Conservation (phyloP, 2,329 filamentous ascomycete genomes). For the Sclerotinia glacialis region DNA sequence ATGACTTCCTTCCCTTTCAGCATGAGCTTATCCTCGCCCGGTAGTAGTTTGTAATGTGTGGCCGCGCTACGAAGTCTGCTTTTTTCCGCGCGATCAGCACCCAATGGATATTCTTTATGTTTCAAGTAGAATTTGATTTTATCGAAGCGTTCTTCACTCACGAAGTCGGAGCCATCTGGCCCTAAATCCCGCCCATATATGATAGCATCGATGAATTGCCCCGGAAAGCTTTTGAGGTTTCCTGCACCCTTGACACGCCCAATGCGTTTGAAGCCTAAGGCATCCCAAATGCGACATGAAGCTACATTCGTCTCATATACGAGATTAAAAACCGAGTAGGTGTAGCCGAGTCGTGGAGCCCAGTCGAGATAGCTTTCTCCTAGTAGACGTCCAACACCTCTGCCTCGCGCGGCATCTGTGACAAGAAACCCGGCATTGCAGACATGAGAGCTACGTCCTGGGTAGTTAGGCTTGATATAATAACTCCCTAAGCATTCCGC, state of each 20-base stretch:
- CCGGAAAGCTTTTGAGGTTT: slow-evolving; percentile 50
- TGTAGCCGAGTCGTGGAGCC: slow-evolving; percentile 61
- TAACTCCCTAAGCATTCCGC: slow-evolving; percentile 67
- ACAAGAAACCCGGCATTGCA: slow-evolving; percentile 64
- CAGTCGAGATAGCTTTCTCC: slow-evolving; percentile 57
- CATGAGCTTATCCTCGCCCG: slow-evolving; percentile 71
- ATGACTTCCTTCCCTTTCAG: slow-evolving; percentile 98
- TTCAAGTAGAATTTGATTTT: slow-evolving; percentile 98
- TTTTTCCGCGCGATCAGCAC: slow-evolving; percentile 93
- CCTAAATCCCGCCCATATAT: slow-evolving; percentile 58
- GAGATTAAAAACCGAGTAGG: slow-evolving; percentile 72
- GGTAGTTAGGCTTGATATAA: slow-evolving; percentile 73
- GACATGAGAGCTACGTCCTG: slow-evolving; percentile 69
- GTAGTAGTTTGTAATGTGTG: slow-evolving; percentile 84
- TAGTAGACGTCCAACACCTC: slow-evolving; percentile 55
- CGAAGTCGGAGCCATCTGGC: slow-evolving; percentile 71
- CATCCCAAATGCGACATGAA: slow-evolving; percentile 71
- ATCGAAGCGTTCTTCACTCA: slow-evolving; percentile 95
- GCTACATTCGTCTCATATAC: slow-evolving; percentile 74
- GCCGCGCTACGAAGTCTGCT: slow-evolving; percentile 88
- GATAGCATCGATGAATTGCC: slow-evolving; percentile 55
- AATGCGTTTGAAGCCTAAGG: slow-evolving; percentile 70
- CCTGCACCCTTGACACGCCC: slow-evolving; percentile 60
- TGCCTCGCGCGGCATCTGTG: slow-evolving; percentile 53
- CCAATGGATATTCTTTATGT: slow-evolving; percentile 87